phyloP scores from a whole-genome alignment of 768 basidiomycete species.

The Mycena galopus region DNA sequence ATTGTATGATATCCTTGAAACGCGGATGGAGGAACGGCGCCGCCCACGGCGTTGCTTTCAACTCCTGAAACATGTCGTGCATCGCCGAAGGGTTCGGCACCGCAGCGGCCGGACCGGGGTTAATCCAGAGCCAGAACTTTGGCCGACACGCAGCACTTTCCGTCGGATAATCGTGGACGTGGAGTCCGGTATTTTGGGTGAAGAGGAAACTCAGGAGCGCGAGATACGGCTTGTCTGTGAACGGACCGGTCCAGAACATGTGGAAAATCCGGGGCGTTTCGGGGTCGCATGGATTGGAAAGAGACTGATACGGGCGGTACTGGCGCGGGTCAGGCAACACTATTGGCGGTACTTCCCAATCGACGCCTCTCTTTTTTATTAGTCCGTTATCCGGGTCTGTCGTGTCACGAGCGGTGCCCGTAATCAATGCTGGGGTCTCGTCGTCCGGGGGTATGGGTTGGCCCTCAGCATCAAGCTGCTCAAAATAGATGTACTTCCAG shows the following conservation, averaged over 20 bases:
- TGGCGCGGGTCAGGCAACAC: slow-evolving; percentile 62
- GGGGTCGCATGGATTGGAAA: slow-evolving; percentile 79
- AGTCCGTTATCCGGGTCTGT: slow-evolving; percentile 68
- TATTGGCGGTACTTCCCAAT: slow-evolving; percentile 71
- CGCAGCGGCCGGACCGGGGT: slow-evolving; percentile 94
- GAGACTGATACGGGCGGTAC: slow-evolving; percentile 70
- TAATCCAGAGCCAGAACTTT: slow-evolving; percentile 98
- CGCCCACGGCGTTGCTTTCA: slow-evolving; percentile 92
- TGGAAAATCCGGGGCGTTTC: slow-evolving; percentile 93
- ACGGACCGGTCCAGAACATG: slow-evolving; percentile 99
- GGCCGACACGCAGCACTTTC: slow-evolving; percentile 79
- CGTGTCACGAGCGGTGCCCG: slow-evolving; percentile 35
- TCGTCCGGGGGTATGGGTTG: slow-evolving; percentile 11
- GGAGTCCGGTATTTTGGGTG: slow-evolving; percentile 93
- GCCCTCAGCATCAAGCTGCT: slow-evolving; percentile 57
- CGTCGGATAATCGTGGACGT: slow-evolving; percentile 65
- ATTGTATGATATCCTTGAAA: slow-evolving; percentile 93
- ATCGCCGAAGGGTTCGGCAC: slow-evolving; percentile 88
- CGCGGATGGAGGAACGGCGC: slow-evolving; percentile 94
- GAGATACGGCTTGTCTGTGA: slow-evolving; percentile 98
- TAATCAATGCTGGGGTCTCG: slow-evolving; percentile 19
- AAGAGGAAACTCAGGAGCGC: slow-evolving; percentile 95
- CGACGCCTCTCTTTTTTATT: slow-evolving; percentile 67
- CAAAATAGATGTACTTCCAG: slow-evolving; percentile 92
- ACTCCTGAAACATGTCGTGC: slow-evolving; percentile 84